Evolutionary conservation across 495 filamentous ascomycete genomes (phyloP).

Genomic region (Massariosphaeria phaeospora): DNA sequence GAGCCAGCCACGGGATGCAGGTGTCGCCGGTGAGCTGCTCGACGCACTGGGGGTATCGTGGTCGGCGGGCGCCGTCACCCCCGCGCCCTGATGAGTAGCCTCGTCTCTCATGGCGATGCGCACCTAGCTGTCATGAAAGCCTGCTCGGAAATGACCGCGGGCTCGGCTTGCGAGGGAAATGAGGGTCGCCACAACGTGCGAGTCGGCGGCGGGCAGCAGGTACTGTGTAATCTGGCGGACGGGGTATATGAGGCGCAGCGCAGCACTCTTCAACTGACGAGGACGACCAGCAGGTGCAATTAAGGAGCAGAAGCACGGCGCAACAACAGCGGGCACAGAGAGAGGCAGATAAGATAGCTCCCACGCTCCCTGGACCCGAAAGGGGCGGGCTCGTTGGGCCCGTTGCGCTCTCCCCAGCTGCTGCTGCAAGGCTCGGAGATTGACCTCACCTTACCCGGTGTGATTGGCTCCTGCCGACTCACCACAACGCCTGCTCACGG

Average conservation of each 20-base stretch:
- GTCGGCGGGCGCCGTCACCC: slow-evolving; percentile 1
- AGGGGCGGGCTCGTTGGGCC: slow-evolving; percentile 21
- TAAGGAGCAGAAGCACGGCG: slow-evolving; percentile 1
- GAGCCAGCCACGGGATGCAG: slow-evolving; percentile 28
- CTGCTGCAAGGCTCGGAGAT: slow-evolving; percentile 19
- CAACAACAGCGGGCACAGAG: slow-evolving; percentile 4
- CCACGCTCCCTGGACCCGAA: background rate
- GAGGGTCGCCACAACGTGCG: slow-evolving; percentile 15
- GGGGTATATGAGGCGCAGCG: background rate
- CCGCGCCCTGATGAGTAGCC: slow-evolving; percentile 5
- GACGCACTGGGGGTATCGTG: slow-evolving; percentile 5
- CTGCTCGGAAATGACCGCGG: slow-evolving; percentile 17
- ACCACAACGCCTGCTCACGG: slow-evolving; percentile 23
- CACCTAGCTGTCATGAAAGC: slow-evolving; percentile 19
- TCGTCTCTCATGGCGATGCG: slow-evolving; percentile 29
- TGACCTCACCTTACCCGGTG: background rate
- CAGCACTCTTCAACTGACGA: slow-evolving; percentile 1
- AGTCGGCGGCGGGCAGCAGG: background rate
- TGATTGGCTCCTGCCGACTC: slow-evolving; percentile 18
- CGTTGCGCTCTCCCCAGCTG: background rate
- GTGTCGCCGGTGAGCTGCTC: slow-evolving; percentile 8
- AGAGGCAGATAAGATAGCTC: background rate
- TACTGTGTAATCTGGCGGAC: background rate
- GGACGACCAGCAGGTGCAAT: slow-evolving; percentile 5
- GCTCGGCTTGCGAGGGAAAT: slow-evolving; percentile 18